These are phyloP conservation scores for Gardenia jasminoides DNA, from an alignment of 257 asterid genomes.

Conservation along the genomic window DNA sequence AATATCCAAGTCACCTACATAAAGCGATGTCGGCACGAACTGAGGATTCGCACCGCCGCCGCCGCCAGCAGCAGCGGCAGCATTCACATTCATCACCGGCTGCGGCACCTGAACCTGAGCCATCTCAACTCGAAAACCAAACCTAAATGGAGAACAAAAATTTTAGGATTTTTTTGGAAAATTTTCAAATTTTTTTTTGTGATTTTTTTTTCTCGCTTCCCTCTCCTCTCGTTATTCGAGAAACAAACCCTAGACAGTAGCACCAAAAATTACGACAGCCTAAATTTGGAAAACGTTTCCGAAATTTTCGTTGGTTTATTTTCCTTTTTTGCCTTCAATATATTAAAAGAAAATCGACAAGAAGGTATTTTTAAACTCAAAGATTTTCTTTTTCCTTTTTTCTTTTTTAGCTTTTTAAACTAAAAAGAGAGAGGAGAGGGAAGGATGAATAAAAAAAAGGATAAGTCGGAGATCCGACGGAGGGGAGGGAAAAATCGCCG, in stretches of 20 bases:
- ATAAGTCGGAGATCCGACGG: conserved; percentile 48
- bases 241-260: conserved; percentile 22
- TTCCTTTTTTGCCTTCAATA: conserved; percentile 14
- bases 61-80: conserved; percentile 33
- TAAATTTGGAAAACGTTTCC: conserved; percentile 5
- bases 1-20: conserved; percentile 83
- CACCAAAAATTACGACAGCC: conserved; percentile 2
- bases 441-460: conserved; percentile 26
- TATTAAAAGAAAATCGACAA: conserved; percentile 28
- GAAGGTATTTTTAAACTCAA: conserved; percentile 29
- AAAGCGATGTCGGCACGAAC: conserved; percentile 69
- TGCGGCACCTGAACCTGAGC: conserved; percentile 82
- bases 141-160: not conserved
- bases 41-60: conserved; percentile 36
- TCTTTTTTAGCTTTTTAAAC: conserved; percentile 16
- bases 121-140: conserved; percentile 45
- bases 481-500: conserved; percentile 28
- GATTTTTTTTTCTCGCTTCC: conserved; percentile 52
- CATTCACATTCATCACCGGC: conserved; percentile 48
- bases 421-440: conserved; percentile 49
- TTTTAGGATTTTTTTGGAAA: conserved; percentile 16
- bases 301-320: conserved; percentile 14
- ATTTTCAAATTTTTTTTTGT: conserved; percentile 40
- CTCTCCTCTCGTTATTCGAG: conserved; percentile 85
- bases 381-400: conserved; percentile 38